These are phyloP conservation scores for Fusarium devonianum DNA, from an alignment of 2,329 filamentous ascomycete genomes.

Conservation along the genomic window DNA sequence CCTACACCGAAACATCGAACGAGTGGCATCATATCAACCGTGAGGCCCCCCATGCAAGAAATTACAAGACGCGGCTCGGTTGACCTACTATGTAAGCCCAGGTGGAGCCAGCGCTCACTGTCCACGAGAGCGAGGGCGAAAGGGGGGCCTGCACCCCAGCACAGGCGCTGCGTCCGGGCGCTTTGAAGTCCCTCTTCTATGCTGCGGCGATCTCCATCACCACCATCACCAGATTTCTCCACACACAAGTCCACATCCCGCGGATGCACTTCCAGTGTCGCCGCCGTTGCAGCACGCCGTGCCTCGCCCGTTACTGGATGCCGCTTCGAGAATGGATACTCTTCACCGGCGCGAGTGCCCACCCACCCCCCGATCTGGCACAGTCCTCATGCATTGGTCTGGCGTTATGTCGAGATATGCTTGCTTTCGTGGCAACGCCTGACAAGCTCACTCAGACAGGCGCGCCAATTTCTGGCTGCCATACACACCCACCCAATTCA, in stretches of 20 bases:
- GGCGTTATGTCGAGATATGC: slow-evolving; percentile 42
- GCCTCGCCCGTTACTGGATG: slow-evolving; percentile 34
- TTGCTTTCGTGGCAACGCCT: slow-evolving; percentile 51
- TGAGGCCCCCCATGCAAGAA: slow-evolving; percentile 4
- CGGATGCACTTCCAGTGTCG: slow-evolving; percentile 36
- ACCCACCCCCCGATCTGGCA: slow-evolving; percentile 39
- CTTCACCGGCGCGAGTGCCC: slow-evolving; percentile 42
- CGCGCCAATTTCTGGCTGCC: slow-evolving; percentile 23
- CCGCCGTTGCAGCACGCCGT: slow-evolving; percentile 40
- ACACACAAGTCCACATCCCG: slow-evolving; percentile 34
- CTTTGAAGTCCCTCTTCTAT: slow-evolving; percentile 18
- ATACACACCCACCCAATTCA: slow-evolving; percentile 32
- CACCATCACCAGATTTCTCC: slow-evolving; percentile 37
- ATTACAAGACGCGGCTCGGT: slow-evolving; percentile 9
- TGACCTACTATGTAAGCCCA: slow-evolving; percentile 17
- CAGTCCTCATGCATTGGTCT: slow-evolving; percentile 38
- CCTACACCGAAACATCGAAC: slow-evolving; percentile 13
- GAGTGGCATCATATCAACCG: slow-evolving; percentile 28
- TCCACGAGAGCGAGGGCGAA: slow-evolving; percentile 19
- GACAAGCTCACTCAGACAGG: slow-evolving; percentile 39
- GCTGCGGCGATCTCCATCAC: slow-evolving; percentile 30
- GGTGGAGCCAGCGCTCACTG: slow-evolving; percentile 18
- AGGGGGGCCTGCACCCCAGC: slow-evolving; percentile 30
- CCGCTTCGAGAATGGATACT: slow-evolving; percentile 21
- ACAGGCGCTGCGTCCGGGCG: slow-evolving; percentile 28